Percentiles rank a stretch among this genome's conserved stretches.
Evolutionary conservation across 1,284 basidiomycete species (phyloP).

Genomic region (Rhodotorula mucilaginosa): DNA sequence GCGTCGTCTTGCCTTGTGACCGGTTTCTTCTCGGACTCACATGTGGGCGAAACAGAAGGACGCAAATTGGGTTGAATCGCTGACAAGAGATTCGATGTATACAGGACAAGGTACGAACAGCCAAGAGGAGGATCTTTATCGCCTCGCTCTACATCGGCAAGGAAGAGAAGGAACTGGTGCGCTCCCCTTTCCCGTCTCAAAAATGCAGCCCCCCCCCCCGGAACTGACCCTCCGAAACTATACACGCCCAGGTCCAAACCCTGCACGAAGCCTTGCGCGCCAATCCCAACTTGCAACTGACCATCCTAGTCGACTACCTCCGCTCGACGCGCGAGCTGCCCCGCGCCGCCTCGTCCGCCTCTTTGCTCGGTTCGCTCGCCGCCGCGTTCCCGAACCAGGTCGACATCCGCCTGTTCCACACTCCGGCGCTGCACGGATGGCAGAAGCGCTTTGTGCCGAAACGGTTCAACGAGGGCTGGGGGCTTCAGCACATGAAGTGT

Average conservation of each 20-base stretch:
- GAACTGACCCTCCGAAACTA: background rate
- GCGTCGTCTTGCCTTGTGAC: slow-evolving; percentile 20
- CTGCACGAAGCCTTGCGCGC: slow-evolving; percentile 61
- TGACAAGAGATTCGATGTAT: background rate
- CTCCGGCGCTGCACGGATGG: slow-evolving; percentile 74
- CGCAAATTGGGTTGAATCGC: no score
- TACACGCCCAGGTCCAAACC: slow-evolving; percentile 60
- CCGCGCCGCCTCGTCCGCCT: slow-evolving; percentile 60
- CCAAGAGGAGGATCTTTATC: slow-evolving; percentile 73
- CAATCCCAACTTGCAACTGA: slow-evolving; percentile 65
- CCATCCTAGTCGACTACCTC: slow-evolving; percentile 82
- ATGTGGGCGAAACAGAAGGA: background rate
- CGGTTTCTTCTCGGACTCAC: background rate
- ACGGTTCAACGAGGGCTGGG: slow-evolving; percentile 96
- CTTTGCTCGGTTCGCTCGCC: slow-evolving; percentile 69
- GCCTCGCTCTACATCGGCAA: slow-evolving; percentile 80
- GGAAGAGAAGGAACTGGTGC: slow-evolving; percentile 65
- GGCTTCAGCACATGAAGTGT: slow-evolving; percentile 95
- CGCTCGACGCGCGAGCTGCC: slow-evolving; percentile 79
- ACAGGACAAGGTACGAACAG: slow-evolving; percentile 70
- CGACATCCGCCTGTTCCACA: slow-evolving; percentile 75
- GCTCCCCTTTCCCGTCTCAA: slow-evolving; percentile 35
- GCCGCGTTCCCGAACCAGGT: slow-evolving; percentile 70
- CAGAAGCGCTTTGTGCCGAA: slow-evolving; percentile 78
- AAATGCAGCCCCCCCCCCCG: background rate